Evolutionary conservation across 345 rosid genomes (phyloP).

Genomic region (Eucalyptus cladocalyx): DNA sequence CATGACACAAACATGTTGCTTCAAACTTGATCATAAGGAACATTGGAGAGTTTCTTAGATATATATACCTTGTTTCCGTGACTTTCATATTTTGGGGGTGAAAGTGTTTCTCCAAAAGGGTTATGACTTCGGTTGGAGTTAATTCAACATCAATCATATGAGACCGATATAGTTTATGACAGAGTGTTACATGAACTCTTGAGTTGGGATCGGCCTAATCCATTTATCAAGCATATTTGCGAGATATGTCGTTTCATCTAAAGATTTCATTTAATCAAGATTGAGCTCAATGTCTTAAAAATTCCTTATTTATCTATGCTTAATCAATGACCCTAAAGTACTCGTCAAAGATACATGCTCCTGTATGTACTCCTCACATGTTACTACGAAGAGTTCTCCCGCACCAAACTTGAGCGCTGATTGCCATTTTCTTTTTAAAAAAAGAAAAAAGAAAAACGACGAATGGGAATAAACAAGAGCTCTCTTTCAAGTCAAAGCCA

Average conservation of each 20-base stretch:
- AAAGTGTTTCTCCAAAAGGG: neutral
- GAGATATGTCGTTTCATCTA: neutral
- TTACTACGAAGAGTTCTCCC: neutral
- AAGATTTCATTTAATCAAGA: neutral
- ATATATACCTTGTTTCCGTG: neutral
- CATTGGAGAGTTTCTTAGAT: neutral
- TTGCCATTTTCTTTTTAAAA: neutral
- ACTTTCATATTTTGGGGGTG: neutral
- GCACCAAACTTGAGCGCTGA: neutral
- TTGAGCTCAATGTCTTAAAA: neutral
- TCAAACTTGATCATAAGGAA: too few species aligned
- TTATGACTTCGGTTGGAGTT: neutral
- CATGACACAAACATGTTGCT: too few species aligned
- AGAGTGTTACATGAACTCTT: fast-evolving
- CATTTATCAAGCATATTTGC: neutral
- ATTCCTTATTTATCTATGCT: neutral
- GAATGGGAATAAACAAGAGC: neutral
- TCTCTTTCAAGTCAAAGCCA: neutral
- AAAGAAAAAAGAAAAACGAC: fast-evolving
- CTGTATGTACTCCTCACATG: neutral
- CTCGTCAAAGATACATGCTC: neutral
- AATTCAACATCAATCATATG: neutral
- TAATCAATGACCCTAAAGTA: neutral
- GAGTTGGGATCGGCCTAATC: fast-evolving
- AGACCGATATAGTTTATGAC: fast-evolving